phyloP scores from a whole-genome alignment of 441 rosid genomes.

The Theobroma grandiflorum region DNA sequence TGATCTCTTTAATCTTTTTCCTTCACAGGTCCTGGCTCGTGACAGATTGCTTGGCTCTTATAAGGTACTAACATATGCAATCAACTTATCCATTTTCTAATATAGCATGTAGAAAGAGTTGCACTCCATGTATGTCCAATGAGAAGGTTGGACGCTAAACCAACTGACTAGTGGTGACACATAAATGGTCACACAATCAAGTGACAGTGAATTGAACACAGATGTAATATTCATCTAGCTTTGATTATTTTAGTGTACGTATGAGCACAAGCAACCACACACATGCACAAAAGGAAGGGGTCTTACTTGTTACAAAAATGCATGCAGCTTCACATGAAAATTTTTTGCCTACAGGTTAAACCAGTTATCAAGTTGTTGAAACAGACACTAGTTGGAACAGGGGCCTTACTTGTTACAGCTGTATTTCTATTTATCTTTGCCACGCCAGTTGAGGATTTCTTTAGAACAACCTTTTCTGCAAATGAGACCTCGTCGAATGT shows the following conservation, averaged over 20 bases:
- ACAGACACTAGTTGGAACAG: slow-evolving; percentile 86
- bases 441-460: slow-evolving; percentile 80
- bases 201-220: neutral
- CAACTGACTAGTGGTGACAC: neutral
- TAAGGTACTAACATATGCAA: slow-evolving; percentile 61
- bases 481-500: slow-evolving; percentile 47
- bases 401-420: slow-evolving; percentile 76
- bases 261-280: neutral
- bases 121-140: neutral
- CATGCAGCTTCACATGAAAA: neutral
- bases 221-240: neutral
- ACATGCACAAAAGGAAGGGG: neutral
- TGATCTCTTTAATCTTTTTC: slow-evolving; percentile 13
- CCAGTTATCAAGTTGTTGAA: slow-evolving; percentile 89
- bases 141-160: neutral
- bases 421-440: slow-evolving; percentile 72
- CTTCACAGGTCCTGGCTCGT: slow-evolving; percentile 84
- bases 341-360: slow-evolving; percentile 65
- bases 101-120: neutral
- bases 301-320: neutral
- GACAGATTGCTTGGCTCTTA: slow-evolving; percentile 91
- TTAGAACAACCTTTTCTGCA: slow-evolving; percentile 45
- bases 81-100: neutral
- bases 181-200: neutral
- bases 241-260: neutral